Conservation (phyloP, 305 asterid genomes). For the Ilex paraguariensis region DNA sequence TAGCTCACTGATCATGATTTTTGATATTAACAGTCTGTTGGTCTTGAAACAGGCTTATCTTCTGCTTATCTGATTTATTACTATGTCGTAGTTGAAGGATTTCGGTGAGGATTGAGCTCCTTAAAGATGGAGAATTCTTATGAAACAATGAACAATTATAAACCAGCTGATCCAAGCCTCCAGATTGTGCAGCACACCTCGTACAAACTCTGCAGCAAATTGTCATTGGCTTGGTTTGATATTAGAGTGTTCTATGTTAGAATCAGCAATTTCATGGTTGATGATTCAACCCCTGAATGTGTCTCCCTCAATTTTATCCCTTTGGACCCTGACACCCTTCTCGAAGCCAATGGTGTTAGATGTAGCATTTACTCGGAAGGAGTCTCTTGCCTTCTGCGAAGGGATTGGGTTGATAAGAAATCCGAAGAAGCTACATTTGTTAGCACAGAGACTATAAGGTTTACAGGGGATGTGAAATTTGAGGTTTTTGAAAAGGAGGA, state of each 20-base stretch:
- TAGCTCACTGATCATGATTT: not conserved
- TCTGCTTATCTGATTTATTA: conserved; percentile 13
- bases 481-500: conserved; percentile 61
- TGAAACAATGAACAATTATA: conserved; percentile 47
- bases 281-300: conserved; percentile 59
- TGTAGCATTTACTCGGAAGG: conserved; percentile 60
- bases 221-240: conserved; percentile 57
- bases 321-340: conserved; percentile 50
- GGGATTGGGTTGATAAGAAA: conserved; percentile 72
- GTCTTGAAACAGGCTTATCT: conserved; percentile 10
- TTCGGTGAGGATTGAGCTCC: conserved; percentile 22
- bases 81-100: conserved; percentile 19
- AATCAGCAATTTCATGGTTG: conserved; percentile 62
- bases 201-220: conserved; percentile 35
- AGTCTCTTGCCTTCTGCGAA: conserved; percentile 52
- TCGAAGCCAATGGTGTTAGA: conserved; percentile 67
- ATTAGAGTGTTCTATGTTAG: conserved; percentile 79
- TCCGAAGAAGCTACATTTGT: conserved; percentile 90
- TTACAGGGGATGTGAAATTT: conserved; percentile 65
- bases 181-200: conserved; percentile 58
- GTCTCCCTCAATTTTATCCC: conserved; percentile 70
- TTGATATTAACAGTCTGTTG: not conserved
- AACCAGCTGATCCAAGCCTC: conserved; percentile 39
- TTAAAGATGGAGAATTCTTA: conserved; percentile 47
- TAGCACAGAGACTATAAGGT: conserved; percentile 61